Evolutionary conservation across 2,329 filamentous ascomycete genomes (phyloP), one percentile per base, ranked within the genome.

Genomic region (Zymoseptoria pseudotritici): DNA sequence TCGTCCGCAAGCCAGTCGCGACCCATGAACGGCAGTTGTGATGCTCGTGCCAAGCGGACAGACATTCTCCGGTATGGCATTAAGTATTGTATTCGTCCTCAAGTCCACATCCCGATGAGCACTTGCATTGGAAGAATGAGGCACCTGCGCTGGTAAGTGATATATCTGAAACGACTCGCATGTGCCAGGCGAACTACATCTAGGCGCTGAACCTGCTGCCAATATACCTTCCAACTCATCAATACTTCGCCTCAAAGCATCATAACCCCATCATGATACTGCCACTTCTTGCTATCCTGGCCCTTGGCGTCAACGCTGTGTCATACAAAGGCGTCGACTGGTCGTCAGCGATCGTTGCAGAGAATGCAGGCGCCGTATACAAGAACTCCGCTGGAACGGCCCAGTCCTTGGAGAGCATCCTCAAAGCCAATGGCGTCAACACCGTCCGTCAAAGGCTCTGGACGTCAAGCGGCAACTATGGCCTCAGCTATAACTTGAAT

Each of bases 281-380:
- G 20, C 52, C 55, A 22, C 53, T 64, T 11, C 50, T 60, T n/a
- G 50, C 59, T 10, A 53, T 58, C n/a, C 31, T 31, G 20, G 54
- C 36, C 36, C 1, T 42, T 17, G 36, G 36, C 36, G 36, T 42
- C 1, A 42, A 42, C 13, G 59, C 63, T 9, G 60, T 68, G 13
- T 64, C 65, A 1, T 74, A 70, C 63, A 72, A 73, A 63, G 73
- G 74, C 50, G 71, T 75, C 57, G 74, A 76, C 59, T 69, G 75
- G 53, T 71, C 68, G 46, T 75, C 73, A 1, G 65, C 74, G 2
- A 64, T 69, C 8, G 69, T 70, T 31, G 66, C 75, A 49, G 73
- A 75, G 65, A 66, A 67, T 24, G 65, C 65, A 7, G 73, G 73
- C 4, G 66, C 63, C 24, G 68, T 70, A 9, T 77, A 72, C 66